Conservation (phyloP, 73 alveolate species). For the Paramecium octaurelia region DNA sequence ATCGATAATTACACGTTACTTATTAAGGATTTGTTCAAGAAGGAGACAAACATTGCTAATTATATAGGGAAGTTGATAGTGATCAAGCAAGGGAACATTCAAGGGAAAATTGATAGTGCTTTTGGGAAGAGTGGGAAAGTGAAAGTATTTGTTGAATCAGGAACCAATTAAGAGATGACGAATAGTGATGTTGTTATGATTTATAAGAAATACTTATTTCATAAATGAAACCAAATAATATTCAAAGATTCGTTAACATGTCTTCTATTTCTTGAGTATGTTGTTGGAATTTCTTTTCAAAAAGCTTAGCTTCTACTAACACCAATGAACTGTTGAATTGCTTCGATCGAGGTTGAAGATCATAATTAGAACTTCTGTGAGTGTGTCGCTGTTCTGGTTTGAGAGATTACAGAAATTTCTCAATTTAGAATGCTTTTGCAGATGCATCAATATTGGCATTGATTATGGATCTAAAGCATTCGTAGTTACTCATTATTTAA, state of each 20-base stretch:
- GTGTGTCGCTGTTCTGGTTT: neutral
- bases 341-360: neutral
- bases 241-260: neutral
- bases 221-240: neutral
- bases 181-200: neutral
- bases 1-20: conserved; percentile 72
- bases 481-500: neutral
- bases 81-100: conserved; percentile 64
- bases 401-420: neutral
- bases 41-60: conserved; percentile 81
- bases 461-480: neutral
- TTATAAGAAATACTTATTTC: conserved; percentile 30
- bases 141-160: conserved; percentile 79
- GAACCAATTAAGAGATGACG: neutral
- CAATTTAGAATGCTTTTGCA: neutral
- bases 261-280: conserved; percentile 29
- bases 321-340: neutral
- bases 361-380: neutral
- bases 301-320: conserved; percentile 33
- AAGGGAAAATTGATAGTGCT: conserved; percentile 85
- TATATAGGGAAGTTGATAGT: conserved; percentile 76
- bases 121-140: conserved; percentile 96
- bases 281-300: conserved; percentile 27
- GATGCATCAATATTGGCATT: conserved; percentile 25
- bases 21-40: conserved; percentile 81